These are phyloP conservation scores for Penicillium lagena DNA, from an alignment of 495 filamentous ascomycete species.

Conservation along the genomic window DNA sequence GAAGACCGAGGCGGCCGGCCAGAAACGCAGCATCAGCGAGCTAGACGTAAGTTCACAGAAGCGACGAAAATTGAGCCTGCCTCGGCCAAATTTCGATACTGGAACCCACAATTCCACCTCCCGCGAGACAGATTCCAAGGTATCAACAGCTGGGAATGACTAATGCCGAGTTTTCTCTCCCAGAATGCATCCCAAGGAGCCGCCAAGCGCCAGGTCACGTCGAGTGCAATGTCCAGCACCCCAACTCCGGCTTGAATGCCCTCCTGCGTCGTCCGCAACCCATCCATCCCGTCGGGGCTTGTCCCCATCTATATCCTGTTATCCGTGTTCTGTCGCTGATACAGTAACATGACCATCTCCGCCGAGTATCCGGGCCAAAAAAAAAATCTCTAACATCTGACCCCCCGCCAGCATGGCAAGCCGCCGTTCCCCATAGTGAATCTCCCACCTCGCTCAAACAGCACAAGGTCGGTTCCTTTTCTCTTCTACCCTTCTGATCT, in stretches of 20 bases:
- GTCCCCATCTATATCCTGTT: conserved; percentile 18
- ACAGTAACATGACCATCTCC: conserved; percentile 10
- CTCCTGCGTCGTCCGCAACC: background rate
- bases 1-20: conserved; percentile 25
- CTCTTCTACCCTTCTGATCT: conserved; percentile 21
- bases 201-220: conserved; percentile 35
- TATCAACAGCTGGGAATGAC: conserved; percentile 23
- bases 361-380: conserved; percentile 10
- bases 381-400: conserved; percentile 8
- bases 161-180: conserved; percentile 24
- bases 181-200: conserved; percentile 27
- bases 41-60: conserved; percentile 41
- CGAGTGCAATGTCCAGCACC: conserved; percentile 21
- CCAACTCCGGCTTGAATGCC: conserved; percentile 30
- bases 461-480: conserved; percentile 36
- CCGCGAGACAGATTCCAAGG: conserved; percentile 9
- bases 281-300: conserved; percentile 22
- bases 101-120: conserved; percentile 10
- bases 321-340: background rate
- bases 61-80: conserved; percentile 16
- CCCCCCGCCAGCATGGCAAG: conserved; percentile 1
- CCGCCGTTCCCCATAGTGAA: conserved; percentile 7
- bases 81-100: conserved; percentile 17
- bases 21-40: conserved; percentile 39
- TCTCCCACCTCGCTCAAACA: conserved; percentile 11